These are phyloP conservation scores for Eutrema salsugineum DNA, from an alignment of 441 rosid species.

Conservation along the genomic window DNA sequence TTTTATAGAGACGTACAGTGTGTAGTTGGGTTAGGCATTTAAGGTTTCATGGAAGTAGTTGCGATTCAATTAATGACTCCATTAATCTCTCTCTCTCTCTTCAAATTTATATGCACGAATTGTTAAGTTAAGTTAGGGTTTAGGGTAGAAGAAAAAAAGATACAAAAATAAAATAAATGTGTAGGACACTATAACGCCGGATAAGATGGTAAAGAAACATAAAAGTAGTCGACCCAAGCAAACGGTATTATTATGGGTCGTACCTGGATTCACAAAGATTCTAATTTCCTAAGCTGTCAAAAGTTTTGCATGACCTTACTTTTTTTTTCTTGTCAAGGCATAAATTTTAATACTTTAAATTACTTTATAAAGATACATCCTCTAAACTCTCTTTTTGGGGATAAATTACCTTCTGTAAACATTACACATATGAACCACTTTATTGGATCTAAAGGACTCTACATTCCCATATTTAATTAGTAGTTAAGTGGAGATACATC, in stretches of 20 bases:
- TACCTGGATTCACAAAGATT: constrained; percentile 2
- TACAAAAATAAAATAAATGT: not conserved
- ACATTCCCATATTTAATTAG: constrained; percentile 1
- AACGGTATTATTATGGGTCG: not conserved
- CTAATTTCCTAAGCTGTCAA: not conserved
- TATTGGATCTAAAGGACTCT: not conserved
- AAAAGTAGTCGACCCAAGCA: not conserved
- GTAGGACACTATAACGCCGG: constrained; percentile 22
- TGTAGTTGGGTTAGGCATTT: constrained; percentile 54
- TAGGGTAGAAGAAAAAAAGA: not conserved
- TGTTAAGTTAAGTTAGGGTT: constrained; percentile 5
- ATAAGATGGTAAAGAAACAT: constrained; percentile 18
- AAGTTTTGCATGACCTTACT: not conserved
- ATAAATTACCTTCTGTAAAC: not conserved
- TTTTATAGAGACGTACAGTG: constrained; percentile 26
- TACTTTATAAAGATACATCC: not conserved
- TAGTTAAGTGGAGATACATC: too few relatives aligned
- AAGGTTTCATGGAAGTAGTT: constrained; percentile 42
- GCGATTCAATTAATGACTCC: constrained; percentile 36
- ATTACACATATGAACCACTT: not conserved
- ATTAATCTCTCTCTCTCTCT: not conserved
- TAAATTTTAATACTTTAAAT: not conserved
- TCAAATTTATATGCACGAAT: constrained; percentile 18
- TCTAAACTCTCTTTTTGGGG: not conserved
- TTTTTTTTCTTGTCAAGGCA: not conserved